Evolutionary conservation across 2,329 filamentous ascomycete species (phyloP).

Genomic region (Aureobasidium leucospermi): DNA sequence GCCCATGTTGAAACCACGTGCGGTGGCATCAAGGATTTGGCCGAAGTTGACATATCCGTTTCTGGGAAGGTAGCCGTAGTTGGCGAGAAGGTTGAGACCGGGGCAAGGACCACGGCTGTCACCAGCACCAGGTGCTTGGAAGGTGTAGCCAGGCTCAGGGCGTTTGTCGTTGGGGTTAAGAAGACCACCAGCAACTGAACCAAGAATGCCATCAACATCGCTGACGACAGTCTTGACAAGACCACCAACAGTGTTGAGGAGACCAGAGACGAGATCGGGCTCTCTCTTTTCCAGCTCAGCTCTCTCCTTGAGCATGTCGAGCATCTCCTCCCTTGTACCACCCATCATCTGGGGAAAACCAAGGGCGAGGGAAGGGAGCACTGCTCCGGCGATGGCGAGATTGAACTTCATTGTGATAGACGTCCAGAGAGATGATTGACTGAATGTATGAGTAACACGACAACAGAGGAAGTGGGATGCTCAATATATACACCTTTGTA

Average conservation of each 20-base stretch:
- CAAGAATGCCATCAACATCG: conserved; percentile 4
- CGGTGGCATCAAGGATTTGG: conserved; percentile 27
- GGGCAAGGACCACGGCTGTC: conserved; percentile 33
- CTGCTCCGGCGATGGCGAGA: background rate
- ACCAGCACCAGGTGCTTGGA: conserved; percentile 18
- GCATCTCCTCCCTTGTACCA: background rate
- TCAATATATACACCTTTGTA: background rate
- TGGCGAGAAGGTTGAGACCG: conserved; percentile 34
- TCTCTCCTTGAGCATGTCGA: conserved; percentile 5
- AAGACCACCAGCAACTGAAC: conserved; percentile 18
- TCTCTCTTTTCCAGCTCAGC: background rate
- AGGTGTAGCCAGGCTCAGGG: conserved; percentile 24
- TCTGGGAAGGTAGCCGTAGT: conserved; percentile 35
- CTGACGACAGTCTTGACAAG: background rate
- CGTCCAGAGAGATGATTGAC: background rate
- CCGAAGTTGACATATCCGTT: conserved; percentile 31
- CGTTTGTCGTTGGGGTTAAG: conserved; percentile 23
- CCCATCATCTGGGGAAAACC: conserved; percentile 11
- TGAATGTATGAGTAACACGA: background rate
- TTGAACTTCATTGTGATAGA: conserved; percentile 9
- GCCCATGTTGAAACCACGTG: conserved; percentile 33
- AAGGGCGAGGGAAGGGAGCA: conserved; percentile 5
- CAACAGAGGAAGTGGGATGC: background rate
- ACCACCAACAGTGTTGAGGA: background rate
- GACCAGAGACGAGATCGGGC: background rate